Evolutionary conservation across 345 rosid genomes (phyloP).

Genomic region (Populus pruinosa): DNA sequence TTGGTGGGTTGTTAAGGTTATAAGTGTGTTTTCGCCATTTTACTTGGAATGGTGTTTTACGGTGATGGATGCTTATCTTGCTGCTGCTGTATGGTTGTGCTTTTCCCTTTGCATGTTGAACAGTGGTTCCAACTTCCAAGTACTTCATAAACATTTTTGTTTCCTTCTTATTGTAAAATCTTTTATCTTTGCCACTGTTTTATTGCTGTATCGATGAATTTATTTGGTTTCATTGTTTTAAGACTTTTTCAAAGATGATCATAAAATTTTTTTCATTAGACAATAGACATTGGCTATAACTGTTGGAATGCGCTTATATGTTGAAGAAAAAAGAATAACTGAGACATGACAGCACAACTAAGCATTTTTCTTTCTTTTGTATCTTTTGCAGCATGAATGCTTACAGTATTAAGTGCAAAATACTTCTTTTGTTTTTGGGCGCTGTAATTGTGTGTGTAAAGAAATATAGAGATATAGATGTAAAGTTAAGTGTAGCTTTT

Average conservation of each 20-base stretch:
- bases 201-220: too few species aligned
- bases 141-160: neutral
- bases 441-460: neutral
- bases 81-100: neutral
- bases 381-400: neutral
- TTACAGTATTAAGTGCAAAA: neutral
- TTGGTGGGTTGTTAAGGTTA: neutral
- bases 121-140: neutral
- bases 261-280: neutral
- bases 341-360: neutral
- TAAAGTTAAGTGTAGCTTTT: neutral
- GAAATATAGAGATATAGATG: neutral
- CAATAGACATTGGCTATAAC: neutral
- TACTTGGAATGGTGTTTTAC: neutral
- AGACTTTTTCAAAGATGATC: neutral
- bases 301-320: neutral
- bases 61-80: neutral
- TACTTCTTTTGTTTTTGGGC: neutral
- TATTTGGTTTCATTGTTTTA: neutral
- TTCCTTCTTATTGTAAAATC: neutral
- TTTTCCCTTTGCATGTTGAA: neutral
- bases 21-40: neutral
- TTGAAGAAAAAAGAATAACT: neutral
- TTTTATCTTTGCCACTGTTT: neutral
- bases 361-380: neutral